phyloP scores from a whole-genome alignment of 2,329 filamentous ascomycete genomes.

The Talaromyces albobiverticillius region DNA sequence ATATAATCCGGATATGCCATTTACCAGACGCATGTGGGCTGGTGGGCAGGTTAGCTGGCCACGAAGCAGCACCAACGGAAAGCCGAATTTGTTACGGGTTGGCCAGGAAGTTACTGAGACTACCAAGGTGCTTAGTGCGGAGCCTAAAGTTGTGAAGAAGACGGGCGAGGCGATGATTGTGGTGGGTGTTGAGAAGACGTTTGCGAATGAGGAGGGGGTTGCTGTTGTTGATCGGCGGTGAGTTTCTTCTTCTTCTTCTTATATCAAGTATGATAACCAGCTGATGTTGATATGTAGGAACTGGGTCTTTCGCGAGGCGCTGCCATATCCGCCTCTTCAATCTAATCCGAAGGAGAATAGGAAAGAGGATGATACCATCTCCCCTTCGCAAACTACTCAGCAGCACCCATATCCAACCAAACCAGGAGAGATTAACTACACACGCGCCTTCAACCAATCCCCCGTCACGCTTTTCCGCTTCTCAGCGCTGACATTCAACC shows the following conservation, averaged over 20 bases:
- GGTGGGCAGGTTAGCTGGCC: conserved; percentile 67
- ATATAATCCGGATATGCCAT: conserved; percentile 71
- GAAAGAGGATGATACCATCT: background rate
- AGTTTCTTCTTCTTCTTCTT: background rate
- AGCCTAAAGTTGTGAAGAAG: conserved; percentile 50
- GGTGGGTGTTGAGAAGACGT: conserved; percentile 56
- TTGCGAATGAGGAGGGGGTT: conserved; percentile 39
- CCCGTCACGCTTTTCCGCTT: conserved; percentile 79
- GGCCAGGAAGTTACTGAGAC: conserved; percentile 52
- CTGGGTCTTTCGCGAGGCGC: conserved; percentile 16
- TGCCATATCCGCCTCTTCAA: conserved; percentile 16
- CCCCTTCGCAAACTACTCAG: background rate
- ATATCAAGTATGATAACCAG: conserved; percentile 30
- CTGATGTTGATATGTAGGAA: conserved; percentile 19
- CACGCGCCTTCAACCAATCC: conserved; percentile 54
- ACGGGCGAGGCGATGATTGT: conserved; percentile 56
- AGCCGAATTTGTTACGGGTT: conserved; percentile 35
- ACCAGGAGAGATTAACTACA: no score
- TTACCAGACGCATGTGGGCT: conserved; percentile 81
- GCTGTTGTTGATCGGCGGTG: conserved; percentile 42
- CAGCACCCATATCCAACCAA: background rate
- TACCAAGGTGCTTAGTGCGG: conserved; percentile 53
- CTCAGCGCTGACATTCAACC: conserved; percentile 87
- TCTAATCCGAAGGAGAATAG: background rate
- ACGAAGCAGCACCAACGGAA: conserved; percentile 23